A percentile compares a stretch with the other conserved stretches of the same genome.
phyloP scores from a whole-genome alignment of 345 rosid species.

The Syzygium grande region DNA sequence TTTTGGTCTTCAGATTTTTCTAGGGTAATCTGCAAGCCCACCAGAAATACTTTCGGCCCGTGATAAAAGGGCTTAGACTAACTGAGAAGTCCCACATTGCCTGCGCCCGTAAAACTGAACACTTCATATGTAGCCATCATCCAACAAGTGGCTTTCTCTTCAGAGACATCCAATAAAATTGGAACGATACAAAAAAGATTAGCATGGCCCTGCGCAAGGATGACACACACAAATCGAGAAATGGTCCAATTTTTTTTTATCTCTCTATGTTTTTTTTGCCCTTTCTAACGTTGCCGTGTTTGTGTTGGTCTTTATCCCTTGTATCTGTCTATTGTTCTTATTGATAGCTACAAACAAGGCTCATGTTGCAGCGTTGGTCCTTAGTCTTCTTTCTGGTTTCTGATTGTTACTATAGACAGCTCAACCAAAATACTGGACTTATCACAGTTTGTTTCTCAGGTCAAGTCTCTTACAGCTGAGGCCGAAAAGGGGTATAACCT shows the following conservation, averaged over 20 bases:
- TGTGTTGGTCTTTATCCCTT: not conserved
- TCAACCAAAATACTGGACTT: not conserved
- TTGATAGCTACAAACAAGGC: too few species aligned
- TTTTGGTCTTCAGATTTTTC: not conserved
- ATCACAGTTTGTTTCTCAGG: not conserved
- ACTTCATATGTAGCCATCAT: not conserved
- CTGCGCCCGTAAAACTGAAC: fast-evolving
- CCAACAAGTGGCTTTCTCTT: fast-evolving
- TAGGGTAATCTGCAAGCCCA: not conserved
- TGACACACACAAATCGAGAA: not conserved
- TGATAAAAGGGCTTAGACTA: not conserved
- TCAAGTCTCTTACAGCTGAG: not conserved
- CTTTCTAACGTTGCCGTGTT: not conserved
- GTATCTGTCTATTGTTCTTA: not conserved
- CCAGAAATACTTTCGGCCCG: not conserved
- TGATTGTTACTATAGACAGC: not conserved
- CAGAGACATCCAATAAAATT: not conserved
- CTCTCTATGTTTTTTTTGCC: not conserved
- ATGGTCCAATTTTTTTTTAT: not conserved
- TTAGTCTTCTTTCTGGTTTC: not conserved
- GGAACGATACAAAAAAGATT: not conserved
- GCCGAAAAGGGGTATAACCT: not conserved
- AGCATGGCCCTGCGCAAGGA: not conserved
- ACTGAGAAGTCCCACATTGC: not conserved
- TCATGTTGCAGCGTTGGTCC: too few species aligned